These are phyloP conservation scores for Claviceps arundinis DNA, from an alignment of 2,329 filamentous ascomycete genomes.

Conservation along the genomic window DNA sequence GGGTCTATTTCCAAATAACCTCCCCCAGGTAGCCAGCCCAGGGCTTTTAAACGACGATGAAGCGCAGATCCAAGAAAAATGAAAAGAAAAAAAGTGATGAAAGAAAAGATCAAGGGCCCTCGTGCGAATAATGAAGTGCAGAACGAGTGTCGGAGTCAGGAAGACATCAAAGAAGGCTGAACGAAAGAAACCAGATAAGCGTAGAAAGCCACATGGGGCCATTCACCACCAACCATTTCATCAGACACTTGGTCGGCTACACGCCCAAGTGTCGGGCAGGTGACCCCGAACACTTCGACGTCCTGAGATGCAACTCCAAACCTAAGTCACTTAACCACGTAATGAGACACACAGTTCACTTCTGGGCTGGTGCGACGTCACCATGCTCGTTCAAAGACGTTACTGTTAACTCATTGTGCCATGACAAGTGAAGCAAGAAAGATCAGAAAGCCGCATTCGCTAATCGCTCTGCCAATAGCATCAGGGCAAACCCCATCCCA, in stretches of 20 bases:
- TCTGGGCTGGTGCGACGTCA: too few species aligned
- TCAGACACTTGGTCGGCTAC: neutral
- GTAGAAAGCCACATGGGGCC: neutral
- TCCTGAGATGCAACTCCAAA: neutral
- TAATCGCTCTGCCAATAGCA: too few species aligned
- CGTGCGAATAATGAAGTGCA: neutral
- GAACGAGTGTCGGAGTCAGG: neutral
- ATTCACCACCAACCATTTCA: neutral
- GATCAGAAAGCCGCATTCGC: too few species aligned
- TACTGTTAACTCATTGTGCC: too few species aligned
- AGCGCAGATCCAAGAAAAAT: neutral
- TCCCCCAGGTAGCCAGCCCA: neutral
- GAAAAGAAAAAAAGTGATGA: neutral
- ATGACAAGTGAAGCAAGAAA: too few species aligned
- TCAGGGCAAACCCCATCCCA: too few species aligned
- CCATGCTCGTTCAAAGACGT: too few species aligned
- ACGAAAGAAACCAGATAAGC: too few species aligned
- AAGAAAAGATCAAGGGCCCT: neutral
- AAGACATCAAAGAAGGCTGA: neutral
- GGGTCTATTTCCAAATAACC: neutral
- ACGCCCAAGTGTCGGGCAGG: conserved; percentile 1
- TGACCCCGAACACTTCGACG: neutral
- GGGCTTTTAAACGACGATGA: neutral
- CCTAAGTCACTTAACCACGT: neutral
- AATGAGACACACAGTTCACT: too few species aligned